A percentile compares a stretch with the other conserved stretches of the same genome.
These are phyloP conservation scores for Colletotrichum spinosum DNA, from an alignment of 2,329 filamentous ascomycete genomes.

Conservation along the genomic window DNA sequence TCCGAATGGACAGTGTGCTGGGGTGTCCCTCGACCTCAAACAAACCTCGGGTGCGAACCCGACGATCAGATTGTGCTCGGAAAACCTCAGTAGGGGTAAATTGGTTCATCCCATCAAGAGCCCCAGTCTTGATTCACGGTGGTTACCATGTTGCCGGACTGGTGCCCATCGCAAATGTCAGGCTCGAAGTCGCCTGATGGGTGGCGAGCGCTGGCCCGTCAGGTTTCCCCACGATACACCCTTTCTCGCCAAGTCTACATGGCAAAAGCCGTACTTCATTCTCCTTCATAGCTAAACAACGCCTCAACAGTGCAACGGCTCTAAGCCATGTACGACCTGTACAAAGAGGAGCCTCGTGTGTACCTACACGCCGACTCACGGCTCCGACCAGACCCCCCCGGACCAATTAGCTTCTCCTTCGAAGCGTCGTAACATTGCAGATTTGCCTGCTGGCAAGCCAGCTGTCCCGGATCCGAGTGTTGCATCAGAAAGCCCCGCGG, in stretches of 20 bases:
- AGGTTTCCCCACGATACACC: background rate
- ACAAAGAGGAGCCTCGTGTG: conserved; percentile 40
- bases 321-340: conserved; percentile 41
- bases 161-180: conserved; percentile 9
- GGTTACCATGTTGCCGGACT: conserved; percentile 26
- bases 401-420: conserved; percentile 34
- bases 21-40: conserved; percentile 18
- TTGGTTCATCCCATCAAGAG: conserved; percentile 25
- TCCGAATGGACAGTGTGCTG: background rate
- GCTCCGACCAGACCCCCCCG: conserved; percentile 28
- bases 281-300: conserved; percentile 23
- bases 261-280: conserved; percentile 2
- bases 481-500: conserved; percentile 26
- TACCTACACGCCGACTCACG: conserved; percentile 35
- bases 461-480: conserved; percentile 13
- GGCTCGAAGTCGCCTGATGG: conserved; percentile 3
- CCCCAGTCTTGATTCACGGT: conserved; percentile 17
- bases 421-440: conserved; percentile 37
- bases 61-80: conserved; percentile 19
- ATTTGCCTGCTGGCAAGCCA: conserved; percentile 22
- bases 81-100: conserved; percentile 7
- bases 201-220: conserved; percentile 26
- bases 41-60: conserved; percentile 21
- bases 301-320: conserved; percentile 41
- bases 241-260: conserved; percentile 1